Conservation (phyloP, 2,329 filamentous ascomycete genomes). For the Massarina eburnea region DNA sequence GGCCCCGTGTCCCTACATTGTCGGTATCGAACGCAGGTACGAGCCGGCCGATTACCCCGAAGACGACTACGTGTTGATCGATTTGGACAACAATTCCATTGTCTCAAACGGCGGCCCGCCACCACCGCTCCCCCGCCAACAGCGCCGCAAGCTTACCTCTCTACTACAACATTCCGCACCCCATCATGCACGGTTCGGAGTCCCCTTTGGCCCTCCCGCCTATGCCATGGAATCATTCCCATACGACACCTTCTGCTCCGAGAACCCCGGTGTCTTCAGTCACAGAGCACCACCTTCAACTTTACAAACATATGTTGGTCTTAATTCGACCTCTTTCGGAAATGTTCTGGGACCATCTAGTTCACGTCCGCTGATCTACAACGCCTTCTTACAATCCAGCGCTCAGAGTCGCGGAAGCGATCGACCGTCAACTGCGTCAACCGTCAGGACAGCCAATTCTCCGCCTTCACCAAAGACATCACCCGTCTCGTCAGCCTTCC, state of each 20-base stretch:
- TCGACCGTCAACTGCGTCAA: slow-evolving; percentile 61
- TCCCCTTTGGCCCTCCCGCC: slow-evolving; percentile 82
- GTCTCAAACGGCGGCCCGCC: slow-evolving; percentile 78
- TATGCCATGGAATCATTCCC: slow-evolving; percentile 94
- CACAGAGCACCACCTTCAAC: slow-evolving; percentile 69
- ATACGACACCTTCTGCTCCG: slow-evolving; percentile 84
- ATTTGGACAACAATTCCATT: slow-evolving; percentile 87
- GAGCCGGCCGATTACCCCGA: slow-evolving; percentile 84
- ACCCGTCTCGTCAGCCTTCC: slow-evolving; percentile 76
- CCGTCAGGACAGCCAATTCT: slow-evolving; percentile 46
- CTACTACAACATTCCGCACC: slow-evolving; percentile 88
- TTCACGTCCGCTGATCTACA: slow-evolving; percentile 73
- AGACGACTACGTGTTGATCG: slow-evolving; percentile 93
- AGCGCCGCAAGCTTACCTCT: slow-evolving; percentile 84
- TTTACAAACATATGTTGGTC: slow-evolving; percentile 80
- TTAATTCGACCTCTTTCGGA: slow-evolving; percentile 87
- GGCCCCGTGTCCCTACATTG: slow-evolving; percentile 94
- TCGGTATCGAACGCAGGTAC: slow-evolving; percentile 91
- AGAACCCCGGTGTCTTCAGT: slow-evolving; percentile 79
- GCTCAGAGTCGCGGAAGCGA: slow-evolving; percentile 65
- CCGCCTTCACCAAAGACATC: slow-evolving; percentile 66
- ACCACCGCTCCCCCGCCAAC: slow-evolving; percentile 79
- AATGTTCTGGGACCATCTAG: slow-evolving; percentile 59
- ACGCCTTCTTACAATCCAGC: slow-evolving; percentile 81
- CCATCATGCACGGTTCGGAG: slow-evolving; percentile 83